Conservation (phyloP, 129 eudicot species). For the sunflower (Helianthus annuus) region HanXRQr2.0-SUNRISE NC_035447.2:21377709-21378208, state of each 20-base stretch:
- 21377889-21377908: background rate
- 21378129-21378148: too few relatives aligned
- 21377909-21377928: slow-evolving; percentile 6
- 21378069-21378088: too few relatives aligned
- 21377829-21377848: slow-evolving; percentile 16
- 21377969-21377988: background rate
- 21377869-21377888: background rate
- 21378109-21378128: too few relatives aligned
- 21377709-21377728: slow-evolving; percentile 83
- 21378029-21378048: too few relatives aligned
- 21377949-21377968: background rate
- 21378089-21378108: too few relatives aligned
- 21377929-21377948: background rate
- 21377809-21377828: slow-evolving; percentile 36
- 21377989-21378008: background rate
- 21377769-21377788: slow-evolving; percentile 86
- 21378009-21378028: background rate
- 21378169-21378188: too few relatives aligned
- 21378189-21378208: too few relatives aligned
- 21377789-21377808: slow-evolving; percentile 80
- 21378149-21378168: too few relatives aligned
- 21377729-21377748: slow-evolving; percentile 83
- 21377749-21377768: slow-evolving; percentile 81
- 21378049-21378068: too few relatives aligned
- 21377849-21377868: background rate